Evolutionary conservation across 2,329 filamentous ascomycete genomes (phyloP).

Genomic region (Monosporascus sp.): DNA sequence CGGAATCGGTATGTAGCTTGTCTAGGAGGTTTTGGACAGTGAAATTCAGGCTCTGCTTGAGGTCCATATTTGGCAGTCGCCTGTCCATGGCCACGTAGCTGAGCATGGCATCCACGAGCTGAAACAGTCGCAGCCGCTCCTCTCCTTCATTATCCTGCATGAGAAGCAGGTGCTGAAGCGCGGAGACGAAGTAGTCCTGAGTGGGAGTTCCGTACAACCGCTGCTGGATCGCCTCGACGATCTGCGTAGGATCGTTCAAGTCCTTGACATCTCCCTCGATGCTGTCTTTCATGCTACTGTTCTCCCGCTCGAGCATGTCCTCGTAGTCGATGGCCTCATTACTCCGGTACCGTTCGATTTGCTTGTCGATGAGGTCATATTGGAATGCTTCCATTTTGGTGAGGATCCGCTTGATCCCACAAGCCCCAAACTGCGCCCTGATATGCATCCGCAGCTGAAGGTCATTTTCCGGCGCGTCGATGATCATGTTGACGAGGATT

Average conservation of each 20-base stretch:
- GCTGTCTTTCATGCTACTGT: constrained; percentile 83
- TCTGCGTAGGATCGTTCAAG: constrained; percentile 86
- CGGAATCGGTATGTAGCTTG: constrained; percentile 92
- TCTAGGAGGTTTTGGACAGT: constrained; percentile 93
- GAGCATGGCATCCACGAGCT: constrained; percentile 97
- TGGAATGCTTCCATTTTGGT: constrained; percentile 98
- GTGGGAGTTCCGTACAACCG: constrained; percentile 78
- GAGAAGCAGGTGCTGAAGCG: constrained; percentile 88
- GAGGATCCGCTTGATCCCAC: constrained; percentile 89
- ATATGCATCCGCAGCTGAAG: constrained; percentile 90
- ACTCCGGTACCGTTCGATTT: constrained; percentile 85
- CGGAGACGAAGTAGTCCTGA: constrained; percentile 93
- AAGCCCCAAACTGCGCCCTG: constrained; percentile 90
- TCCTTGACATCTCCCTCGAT: constrained; percentile 84
- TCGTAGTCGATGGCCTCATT: constrained; percentile 99
- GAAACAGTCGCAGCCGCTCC: constrained; percentile 90
- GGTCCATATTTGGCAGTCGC: constrained; percentile 89
- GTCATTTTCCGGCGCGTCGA: constrained; percentile 85
- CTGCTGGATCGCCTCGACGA: constrained; percentile 86
- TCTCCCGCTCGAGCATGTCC: constrained; percentile 88
- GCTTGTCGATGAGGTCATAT: constrained; percentile 97
- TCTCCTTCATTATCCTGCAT: constrained; percentile 89
- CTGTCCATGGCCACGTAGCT: constrained; percentile 99
- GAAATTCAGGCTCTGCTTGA: constrained; percentile 96
- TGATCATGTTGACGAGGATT: constrained; percentile 92